These are phyloP conservation scores for Apiospora phragmitis DNA, from an alignment of 2,329 filamentous ascomycete genomes.

Conservation along the genomic window DNA sequence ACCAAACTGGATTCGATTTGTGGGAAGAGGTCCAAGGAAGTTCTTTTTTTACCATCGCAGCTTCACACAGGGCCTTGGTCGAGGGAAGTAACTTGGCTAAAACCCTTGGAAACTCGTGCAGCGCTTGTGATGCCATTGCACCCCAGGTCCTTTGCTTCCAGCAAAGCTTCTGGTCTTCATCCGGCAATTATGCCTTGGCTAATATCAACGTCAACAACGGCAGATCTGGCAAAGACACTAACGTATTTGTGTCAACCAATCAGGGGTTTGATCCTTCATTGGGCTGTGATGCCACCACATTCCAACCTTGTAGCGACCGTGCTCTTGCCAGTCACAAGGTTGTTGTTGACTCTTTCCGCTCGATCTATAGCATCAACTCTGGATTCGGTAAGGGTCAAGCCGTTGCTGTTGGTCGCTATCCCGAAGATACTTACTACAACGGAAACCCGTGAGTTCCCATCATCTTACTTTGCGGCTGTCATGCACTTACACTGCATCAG, in stretches of 20 bases:
- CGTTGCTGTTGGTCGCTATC: slow-evolving; percentile 65
- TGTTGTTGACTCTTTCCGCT: slow-evolving; percentile 73
- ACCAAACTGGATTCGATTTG: slow-evolving; percentile 68
- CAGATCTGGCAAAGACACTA: slow-evolving; percentile 70
- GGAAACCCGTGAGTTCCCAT: slow-evolving; percentile 60
- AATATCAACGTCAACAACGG: slow-evolving; percentile 67
- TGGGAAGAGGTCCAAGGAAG: slow-evolving; percentile 80
- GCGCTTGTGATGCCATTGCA: slow-evolving; percentile 62
- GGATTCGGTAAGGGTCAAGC: slow-evolving; percentile 61
- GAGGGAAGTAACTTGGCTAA: slow-evolving; percentile 68
- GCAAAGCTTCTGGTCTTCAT: slow-evolving; percentile 70
- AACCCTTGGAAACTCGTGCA: slow-evolving; percentile 61
- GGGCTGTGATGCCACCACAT: slow-evolving; percentile 68
- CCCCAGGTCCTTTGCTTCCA: slow-evolving; percentile 73
- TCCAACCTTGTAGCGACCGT: slow-evolving; percentile 73
- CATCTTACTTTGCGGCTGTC: neutral
- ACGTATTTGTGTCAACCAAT: slow-evolving; percentile 67
- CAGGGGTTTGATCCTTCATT: slow-evolving; percentile 68
- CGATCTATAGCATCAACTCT: slow-evolving; percentile 68
- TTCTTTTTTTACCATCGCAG: slow-evolving; percentile 76
- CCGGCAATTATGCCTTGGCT: slow-evolving; percentile 62
- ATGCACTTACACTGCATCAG: slow-evolving; percentile 15
- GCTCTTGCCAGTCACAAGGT: slow-evolving; percentile 76
- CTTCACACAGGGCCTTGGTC: slow-evolving; percentile 67
- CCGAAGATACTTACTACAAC: slow-evolving; percentile 73